Conservation (phyloP, 2,329 filamentous ascomycete species). For the Magnaporthiopsis rhizophila region DNA sequence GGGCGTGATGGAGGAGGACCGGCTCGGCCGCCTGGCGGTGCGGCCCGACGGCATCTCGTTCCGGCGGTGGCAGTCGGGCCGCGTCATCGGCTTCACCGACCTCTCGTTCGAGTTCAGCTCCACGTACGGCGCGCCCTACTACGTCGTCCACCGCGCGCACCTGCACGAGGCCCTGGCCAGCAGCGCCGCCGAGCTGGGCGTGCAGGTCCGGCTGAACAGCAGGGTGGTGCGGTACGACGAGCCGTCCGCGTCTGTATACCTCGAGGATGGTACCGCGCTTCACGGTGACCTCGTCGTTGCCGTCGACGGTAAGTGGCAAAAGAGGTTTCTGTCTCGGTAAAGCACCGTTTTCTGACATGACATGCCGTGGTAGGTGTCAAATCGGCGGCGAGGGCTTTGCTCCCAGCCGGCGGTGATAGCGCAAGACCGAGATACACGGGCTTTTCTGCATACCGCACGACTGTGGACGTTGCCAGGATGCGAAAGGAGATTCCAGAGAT, state of each 20-base stretch:
- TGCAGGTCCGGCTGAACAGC: constrained; percentile 15
- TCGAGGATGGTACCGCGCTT: constrained; percentile 17
- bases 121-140: constrained; percentile 22
- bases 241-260: constrained; percentile 14
- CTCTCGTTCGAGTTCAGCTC: constrained; percentile 21
- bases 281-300: constrained; percentile 26
- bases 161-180: constrained; percentile 20
- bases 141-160: constrained; percentile 25
- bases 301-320: constrained; percentile 22
- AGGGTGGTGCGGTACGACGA: constrained; percentile 17
- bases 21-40: constrained; percentile 15
- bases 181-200: constrained; percentile 19
- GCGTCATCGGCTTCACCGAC: constrained; percentile 25
- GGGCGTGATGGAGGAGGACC: constrained; percentile 17
- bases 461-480: constrained; percentile 29
- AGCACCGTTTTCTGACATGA: too few relatives aligned
- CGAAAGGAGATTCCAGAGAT: constrained; percentile 24
- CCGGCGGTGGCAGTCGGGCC: constrained; percentile 25
- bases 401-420: constrained; percentile 11
- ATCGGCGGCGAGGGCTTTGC: constrained; percentile 19
- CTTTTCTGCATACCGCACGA: constrained; percentile 33
- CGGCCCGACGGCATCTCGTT: constrained; percentile 25
- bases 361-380: constrained; percentile 18
- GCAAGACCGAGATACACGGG: constrained; percentile 21
- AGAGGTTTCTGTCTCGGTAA: too few relatives aligned